These are phyloP conservation scores for Myxozyma neotropica DNA, from an alignment of 805 yeast genomes.

Conservation along the genomic window DNA sequence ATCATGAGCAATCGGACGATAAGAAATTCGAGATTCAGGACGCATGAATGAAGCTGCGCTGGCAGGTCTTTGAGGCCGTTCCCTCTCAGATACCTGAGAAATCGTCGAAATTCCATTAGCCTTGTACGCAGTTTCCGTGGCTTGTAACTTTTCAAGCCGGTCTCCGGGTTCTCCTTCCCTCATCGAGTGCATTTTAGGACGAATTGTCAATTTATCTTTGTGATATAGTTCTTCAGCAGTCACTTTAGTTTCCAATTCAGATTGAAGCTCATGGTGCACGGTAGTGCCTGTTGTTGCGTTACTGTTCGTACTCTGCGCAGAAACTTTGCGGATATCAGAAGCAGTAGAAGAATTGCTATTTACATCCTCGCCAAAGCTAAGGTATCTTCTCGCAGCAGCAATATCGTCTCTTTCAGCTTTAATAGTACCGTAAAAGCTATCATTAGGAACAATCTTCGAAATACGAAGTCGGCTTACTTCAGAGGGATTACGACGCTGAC, in stretches of 20 bases:
- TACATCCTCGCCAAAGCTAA: neutral
- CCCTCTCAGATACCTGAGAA: neutral
- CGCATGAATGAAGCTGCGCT: neutral
- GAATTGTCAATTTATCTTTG: neutral
- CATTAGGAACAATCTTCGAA: constrained; percentile 9
- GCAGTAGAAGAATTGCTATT: neutral
- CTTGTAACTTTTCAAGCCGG: no score
- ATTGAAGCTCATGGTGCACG: constrained; percentile 4
- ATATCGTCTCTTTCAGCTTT: constrained; percentile 6
- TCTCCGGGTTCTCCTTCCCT: neutral
- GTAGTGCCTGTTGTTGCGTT: constrained; percentile 17
- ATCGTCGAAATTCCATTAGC: neutral
- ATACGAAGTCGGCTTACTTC: constrained; percentile 17
- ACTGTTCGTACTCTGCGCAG: constrained; percentile 17
- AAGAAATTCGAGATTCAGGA: neutral
- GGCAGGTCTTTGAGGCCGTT: neutral
- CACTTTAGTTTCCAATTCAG: neutral
- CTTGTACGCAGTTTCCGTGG: no score
- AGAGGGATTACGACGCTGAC: neutral
- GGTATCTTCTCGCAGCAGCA: neutral
- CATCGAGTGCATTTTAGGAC: neutral
- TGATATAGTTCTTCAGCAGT: neutral
- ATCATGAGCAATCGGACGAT: neutral
- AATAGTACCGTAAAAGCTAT: constrained; percentile 13
- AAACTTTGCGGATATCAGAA: constrained; percentile 14